These are phyloP conservation scores for Spatholobus suberectus DNA, from an alignment of 306 rosid genomes.

Conservation along the genomic window DNA sequence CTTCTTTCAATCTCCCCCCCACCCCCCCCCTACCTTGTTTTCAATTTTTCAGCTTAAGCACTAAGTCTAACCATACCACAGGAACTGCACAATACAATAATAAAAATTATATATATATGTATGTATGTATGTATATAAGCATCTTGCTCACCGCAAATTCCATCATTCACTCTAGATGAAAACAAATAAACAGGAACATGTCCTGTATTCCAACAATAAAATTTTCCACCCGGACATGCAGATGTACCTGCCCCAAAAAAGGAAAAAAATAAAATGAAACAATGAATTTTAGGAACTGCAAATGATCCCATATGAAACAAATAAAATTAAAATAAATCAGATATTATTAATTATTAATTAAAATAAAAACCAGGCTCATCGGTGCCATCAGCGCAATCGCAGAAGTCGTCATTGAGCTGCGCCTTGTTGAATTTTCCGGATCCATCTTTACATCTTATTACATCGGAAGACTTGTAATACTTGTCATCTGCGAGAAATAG, in stretches of 20 bases:
- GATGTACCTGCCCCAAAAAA: constrained; percentile 71
- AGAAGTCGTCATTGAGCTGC: constrained; percentile 93
- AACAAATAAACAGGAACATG: constrained; percentile 61
- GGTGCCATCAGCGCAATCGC: constrained; percentile 95
- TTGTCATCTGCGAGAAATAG: constrained; percentile 62
- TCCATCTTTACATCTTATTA: constrained; percentile 81
- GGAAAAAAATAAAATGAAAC: background rate
- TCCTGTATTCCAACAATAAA: constrained; percentile 81
- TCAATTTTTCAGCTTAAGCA: constrained; percentile 4
- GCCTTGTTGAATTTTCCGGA: constrained; percentile 71
- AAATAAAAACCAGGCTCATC: constrained; percentile 84
- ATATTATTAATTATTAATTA: background rate
- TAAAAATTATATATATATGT: too few species aligned
- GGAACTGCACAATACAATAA: background rate
- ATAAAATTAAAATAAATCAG: background rate
- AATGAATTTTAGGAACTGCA: background rate
- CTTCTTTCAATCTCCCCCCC: background rate
- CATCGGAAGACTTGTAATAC: constrained; percentile 75
- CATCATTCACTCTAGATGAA: constrained; percentile 96
- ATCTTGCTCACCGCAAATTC: constrained; percentile 79
- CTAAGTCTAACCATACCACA: background rate
- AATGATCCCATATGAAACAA: constrained; percentile 21
- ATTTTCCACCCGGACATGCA: constrained; percentile 86
- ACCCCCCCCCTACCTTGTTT: background rate
- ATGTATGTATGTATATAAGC: too few species aligned